Conservation (phyloP, 352 stramenopile genomes). For the Globisporangium cylindrosporum region DNA sequence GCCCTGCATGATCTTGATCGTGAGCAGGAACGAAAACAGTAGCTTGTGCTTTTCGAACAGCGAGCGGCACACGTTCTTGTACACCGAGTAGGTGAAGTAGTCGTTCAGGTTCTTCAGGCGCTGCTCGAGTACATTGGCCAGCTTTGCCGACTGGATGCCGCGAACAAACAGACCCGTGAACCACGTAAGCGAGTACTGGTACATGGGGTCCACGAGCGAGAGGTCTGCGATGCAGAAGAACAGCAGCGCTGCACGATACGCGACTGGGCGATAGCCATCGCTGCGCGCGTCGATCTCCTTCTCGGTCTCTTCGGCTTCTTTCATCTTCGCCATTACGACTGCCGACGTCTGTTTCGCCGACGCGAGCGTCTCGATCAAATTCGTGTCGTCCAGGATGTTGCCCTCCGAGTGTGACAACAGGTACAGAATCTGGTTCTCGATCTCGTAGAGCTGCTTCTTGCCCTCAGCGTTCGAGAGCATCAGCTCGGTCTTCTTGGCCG, state of each 20-base stretch:
- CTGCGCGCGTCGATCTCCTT: conserved; percentile 88
- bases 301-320: conserved; percentile 88
- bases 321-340: conserved; percentile 88
- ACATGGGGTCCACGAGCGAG: conserved; percentile 87
- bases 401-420: conserved; percentile 89
- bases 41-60: conserved; percentile 95
- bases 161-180: conserved; percentile 92
- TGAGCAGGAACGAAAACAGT: conserved; percentile 91
- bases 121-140: conserved; percentile 59
- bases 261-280: conserved; percentile 84
- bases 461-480: conserved; percentile 87
- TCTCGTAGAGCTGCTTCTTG: conserved; percentile 89
- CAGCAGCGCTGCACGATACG: conserved; percentile 83
- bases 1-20: conserved; percentile 89
- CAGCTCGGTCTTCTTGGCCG: conserved; percentile 89
- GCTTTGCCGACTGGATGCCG: conserved; percentile 80
- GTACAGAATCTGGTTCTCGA: conserved; percentile 92
- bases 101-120: conserved; percentile 89
- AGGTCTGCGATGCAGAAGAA: conserved; percentile 93
- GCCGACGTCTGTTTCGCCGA: conserved; percentile 78
- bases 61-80: conserved; percentile 92
- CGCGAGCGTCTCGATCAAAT: conserved; percentile 89
- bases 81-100: conserved; percentile 93
- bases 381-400: conserved; percentile 92
- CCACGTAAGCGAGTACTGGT: conserved; percentile 93